A percentile compares a stretch with the other conserved stretches of the same genome.
Conservation (phyloP, 495 filamentous ascomycete genomes). For the Podospora pseudoanserina region DNA sequence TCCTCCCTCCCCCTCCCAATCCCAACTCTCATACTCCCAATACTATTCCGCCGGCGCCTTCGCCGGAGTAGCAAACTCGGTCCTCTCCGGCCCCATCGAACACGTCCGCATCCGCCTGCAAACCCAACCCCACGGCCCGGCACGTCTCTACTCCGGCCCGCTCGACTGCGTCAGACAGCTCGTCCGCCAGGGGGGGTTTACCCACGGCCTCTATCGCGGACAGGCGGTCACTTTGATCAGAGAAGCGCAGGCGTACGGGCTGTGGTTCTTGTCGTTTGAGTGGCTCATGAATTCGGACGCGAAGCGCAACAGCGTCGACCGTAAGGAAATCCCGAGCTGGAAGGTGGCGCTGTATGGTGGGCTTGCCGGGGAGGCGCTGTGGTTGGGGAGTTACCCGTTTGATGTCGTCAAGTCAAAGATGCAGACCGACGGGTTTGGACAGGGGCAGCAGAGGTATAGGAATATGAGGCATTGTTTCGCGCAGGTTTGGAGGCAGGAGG, state of each 20-base stretch:
- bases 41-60: slow-evolving; percentile 91
- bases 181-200: slow-evolving; percentile 58
- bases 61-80: slow-evolving; percentile 84
- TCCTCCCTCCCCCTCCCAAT: slow-evolving; percentile 49
- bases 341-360: slow-evolving; percentile 93
- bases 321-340: slow-evolving; percentile 71
- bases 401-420: slow-evolving; percentile 99
- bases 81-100: slow-evolving; percentile 90
- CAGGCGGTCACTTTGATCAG: slow-evolving; percentile 79
- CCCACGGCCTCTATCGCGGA: slow-evolving; percentile 79
- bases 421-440: slow-evolving; percentile 88
- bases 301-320: slow-evolving; percentile 63
- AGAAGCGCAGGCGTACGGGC: slow-evolving; percentile 90
- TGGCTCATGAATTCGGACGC: slow-evolving; percentile 91
- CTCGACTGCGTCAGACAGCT: slow-evolving; percentile 88
- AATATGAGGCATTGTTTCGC: slow-evolving; percentile 86
- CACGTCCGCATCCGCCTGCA: slow-evolving; percentile 97
- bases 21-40: slow-evolving; percentile 65
- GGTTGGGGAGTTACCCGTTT: slow-evolving; percentile 89
- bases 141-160: slow-evolving; percentile 75
- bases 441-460: slow-evolving; percentile 59
- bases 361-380: slow-evolving; percentile 87
- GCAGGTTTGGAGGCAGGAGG: slow-evolving; percentile 76
- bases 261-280: slow-evolving; percentile 95
- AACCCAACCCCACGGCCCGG: slow-evolving; percentile 82